Evolutionary conservation across 768 basidiomycete species (phyloP).

Genomic region (Lanmaoa pseudosensibilis): DNA sequence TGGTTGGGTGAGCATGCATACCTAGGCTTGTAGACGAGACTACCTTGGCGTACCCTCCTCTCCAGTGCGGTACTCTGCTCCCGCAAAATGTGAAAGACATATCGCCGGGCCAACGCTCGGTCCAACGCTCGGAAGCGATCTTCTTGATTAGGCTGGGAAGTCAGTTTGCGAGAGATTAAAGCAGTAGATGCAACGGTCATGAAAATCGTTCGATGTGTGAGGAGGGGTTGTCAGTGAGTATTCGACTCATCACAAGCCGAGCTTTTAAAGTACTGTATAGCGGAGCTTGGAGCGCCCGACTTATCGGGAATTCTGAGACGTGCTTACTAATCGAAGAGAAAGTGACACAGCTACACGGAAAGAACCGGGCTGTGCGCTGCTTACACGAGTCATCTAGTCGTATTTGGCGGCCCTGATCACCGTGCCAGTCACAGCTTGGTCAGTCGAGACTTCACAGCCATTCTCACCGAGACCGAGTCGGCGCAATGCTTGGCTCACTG

Average conservation of each 20-base stretch:
- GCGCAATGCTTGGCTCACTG: not conserved
- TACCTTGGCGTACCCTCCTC: slow-evolving; percentile 26
- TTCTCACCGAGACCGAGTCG: not conserved
- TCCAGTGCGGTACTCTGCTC: slow-evolving; percentile 20
- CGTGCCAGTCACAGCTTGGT: slow-evolving; percentile 1
- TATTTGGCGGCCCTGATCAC: not conserved
- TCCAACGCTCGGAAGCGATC: slow-evolving; percentile 34
- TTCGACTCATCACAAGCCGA: not conserved
- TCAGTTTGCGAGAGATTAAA: slow-evolving; percentile 26
- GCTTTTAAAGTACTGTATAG: not conserved
- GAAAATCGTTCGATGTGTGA: not conserved
- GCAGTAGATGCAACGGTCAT: slow-evolving; percentile 28
- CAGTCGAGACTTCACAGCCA: not conserved
- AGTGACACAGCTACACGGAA: too few species aligned
- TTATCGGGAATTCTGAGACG: too few species aligned
- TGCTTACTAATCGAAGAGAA: too few species aligned
- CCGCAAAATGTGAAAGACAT: slow-evolving; percentile 24
- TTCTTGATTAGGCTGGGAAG: slow-evolving; percentile 21
- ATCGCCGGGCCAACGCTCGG: slow-evolving; percentile 33
- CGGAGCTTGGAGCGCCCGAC: too few species aligned
- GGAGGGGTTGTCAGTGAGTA: not conserved
- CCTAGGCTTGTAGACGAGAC: slow-evolving; percentile 35
- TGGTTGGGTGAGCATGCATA: slow-evolving; percentile 12
- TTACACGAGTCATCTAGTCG: too few species aligned
- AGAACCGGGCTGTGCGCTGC: too few species aligned